Base-by-base conservation (phyloP, 2,329 filamentous ascomycete genomes). In the Coccinonectria pachysandricola region DNA sequence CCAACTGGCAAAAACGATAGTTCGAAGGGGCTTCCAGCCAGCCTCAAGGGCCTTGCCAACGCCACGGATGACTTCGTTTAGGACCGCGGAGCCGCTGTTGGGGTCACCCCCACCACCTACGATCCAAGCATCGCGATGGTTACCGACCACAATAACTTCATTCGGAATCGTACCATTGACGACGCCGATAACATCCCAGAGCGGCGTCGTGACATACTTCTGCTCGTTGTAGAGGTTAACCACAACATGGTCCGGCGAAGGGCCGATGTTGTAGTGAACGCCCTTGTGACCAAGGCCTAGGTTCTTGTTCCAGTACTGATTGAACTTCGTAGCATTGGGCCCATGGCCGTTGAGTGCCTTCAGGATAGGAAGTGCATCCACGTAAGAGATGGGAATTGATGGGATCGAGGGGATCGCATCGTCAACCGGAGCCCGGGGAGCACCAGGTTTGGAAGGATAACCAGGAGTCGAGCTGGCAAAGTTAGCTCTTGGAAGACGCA, bases 181-280 rank as follows among this genome's bases (percentile, higher is more conserved):
- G 23, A 91, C 65, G 22, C 88, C 88, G 38, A 96, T 88, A 3
- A 91, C 83, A 48, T 98, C 80, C 86, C 86, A 94, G 27, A 88
- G 62, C 4, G 82, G 80, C 0, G 80, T 91, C 1, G 71, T 88
- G 9, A 75, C 73, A 46, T 93, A 91, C 23, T 85, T 73, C 56
- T 92, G 84, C 45, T 85, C 64, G 45, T 88, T 94, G 46, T 70
- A 66, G 20, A 83, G 66, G 47, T 86, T 84, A 28, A 91, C 60
- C 1, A 74, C 72, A 2, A 88, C 48, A 27, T 71, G 56, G 10
- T 81, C 71, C 0, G 87, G 83, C 0, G 84, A 79, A 1, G 86
- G 86, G 1, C 86, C 86, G 31, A 93, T 72, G 50, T 85, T 82
- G 59, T 94, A 94, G 8, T 85, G 53, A 10, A 93, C 78, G 21